Conservation (phyloP, 257 asterid species). For the Prunella vulgaris region DNA sequence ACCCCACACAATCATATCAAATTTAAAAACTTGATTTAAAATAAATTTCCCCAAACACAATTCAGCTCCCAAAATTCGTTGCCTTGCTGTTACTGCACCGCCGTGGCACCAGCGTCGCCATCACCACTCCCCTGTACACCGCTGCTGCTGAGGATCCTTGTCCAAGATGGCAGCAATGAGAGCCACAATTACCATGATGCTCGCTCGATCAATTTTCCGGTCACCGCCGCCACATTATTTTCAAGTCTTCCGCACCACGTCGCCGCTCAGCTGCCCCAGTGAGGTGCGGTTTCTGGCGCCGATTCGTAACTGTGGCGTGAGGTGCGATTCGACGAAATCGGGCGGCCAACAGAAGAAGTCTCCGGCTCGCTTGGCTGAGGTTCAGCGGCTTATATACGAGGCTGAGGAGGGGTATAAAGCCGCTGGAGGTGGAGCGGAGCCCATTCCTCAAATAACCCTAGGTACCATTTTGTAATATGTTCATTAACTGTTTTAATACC, state of each 20-base stretch:
- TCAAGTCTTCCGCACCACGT: constrained; percentile 19
- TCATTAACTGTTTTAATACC: background rate
- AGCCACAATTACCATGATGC: constrained; percentile 30
- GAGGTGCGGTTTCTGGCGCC: constrained; percentile 16
- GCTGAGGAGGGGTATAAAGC: constrained; percentile 71
- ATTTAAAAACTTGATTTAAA: too few relatives aligned
- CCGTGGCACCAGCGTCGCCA: too few relatives aligned
- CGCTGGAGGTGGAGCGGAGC: constrained; percentile 58
- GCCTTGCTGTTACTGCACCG: too few relatives aligned
- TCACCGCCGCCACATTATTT: constrained; percentile 26
- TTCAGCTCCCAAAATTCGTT: too few relatives aligned
- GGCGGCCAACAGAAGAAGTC: constrained; percentile 55
- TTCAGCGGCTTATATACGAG: constrained; percentile 58
- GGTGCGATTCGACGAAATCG: constrained; percentile 45
- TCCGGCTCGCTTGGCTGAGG: constrained; percentile 73
- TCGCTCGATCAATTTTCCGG: constrained; percentile 43
- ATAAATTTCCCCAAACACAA: too few relatives aligned
- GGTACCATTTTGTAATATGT: constrained; percentile 31
- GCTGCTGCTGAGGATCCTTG: too few relatives aligned
- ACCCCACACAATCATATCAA: too few relatives aligned
- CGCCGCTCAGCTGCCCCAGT: constrained; percentile 7
- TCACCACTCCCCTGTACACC: too few relatives aligned
- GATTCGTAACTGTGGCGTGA: constrained; percentile 23
- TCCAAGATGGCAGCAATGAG: constrained; percentile 35
- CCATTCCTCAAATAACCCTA: constrained; percentile 59